A percentile compares a stretch with the other conserved stretches of the same genome.
Evolutionary conservation across 75 land plant genomes (phyloP).

Genomic region (Gnetum montanum): DNA sequence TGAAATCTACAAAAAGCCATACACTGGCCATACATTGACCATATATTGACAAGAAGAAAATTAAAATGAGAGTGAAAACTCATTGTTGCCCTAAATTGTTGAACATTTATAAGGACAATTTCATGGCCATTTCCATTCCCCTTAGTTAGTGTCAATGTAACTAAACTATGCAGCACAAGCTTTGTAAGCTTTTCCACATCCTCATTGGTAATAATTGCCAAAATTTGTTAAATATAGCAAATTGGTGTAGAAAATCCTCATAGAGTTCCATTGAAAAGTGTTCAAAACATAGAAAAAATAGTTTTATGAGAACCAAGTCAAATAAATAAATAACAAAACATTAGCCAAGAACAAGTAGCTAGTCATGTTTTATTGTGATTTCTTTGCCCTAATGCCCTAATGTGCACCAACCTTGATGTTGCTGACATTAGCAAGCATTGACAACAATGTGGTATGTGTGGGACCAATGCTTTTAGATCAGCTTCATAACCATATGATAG

Average conservation of each 20-base stretch:
- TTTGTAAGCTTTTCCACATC: slow-evolving; percentile 94
- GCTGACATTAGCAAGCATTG: slow-evolving; percentile 97
- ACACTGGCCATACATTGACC: neutral
- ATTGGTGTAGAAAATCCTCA: no score
- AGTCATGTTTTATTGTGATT: no score
- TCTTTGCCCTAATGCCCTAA: no score
- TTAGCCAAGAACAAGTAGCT: no score
- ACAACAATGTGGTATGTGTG: slow-evolving; percentile 74
- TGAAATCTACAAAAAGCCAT: no score
- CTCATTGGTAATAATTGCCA: slow-evolving; percentile 21
- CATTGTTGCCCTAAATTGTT: slow-evolving; percentile 73
- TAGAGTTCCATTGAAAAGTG: no score
- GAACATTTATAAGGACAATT: slow-evolving; percentile 75
- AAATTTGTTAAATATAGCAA: slow-evolving; percentile 8
- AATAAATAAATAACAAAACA: no score
- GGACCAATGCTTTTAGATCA: slow-evolving; percentile 62
- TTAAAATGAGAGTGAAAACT: no score
- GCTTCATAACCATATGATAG: slow-evolving; percentile 91
- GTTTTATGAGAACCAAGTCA: no score
- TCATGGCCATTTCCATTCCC: slow-evolving; percentile 40
- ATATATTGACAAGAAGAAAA: no score
- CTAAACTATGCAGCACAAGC: slow-evolving; percentile 80
- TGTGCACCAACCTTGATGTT: no score
- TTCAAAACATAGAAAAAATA: no score
- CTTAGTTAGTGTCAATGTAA: slow-evolving; percentile 61